A percentile compares a stretch with the other conserved stretches of the same genome.
Conservation (phyloP, 192 early-diverging fungal species). For the Coemansia asiatica region DNA sequence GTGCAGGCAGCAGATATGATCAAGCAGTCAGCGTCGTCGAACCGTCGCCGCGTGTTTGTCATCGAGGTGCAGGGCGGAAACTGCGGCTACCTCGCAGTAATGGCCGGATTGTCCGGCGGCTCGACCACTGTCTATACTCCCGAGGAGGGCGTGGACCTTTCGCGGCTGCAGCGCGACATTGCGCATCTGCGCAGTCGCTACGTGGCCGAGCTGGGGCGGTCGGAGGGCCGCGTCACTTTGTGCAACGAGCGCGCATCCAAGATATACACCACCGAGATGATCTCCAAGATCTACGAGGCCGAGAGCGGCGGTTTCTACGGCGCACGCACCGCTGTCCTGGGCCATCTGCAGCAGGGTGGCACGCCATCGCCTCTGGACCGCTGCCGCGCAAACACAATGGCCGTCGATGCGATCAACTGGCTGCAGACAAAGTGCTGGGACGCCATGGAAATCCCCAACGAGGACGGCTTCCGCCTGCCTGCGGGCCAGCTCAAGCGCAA, state of each 20-base stretch:
- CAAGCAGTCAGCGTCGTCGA: conserved; percentile 89
- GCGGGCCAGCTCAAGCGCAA: conserved; percentile 48
- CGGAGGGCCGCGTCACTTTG: conserved; percentile 87
- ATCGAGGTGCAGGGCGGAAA: conserved; percentile 97
- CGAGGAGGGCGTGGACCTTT: conserved; percentile 82
- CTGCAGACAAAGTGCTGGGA: conserved; percentile 66
- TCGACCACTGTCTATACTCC: conserved; percentile 93
- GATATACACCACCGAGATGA: conserved; percentile 88
- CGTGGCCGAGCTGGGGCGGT: conserved; percentile 68
- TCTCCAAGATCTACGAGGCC: conserved; percentile 79
- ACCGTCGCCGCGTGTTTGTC: conserved; percentile 89
- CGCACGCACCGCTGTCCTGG: conserved; percentile 85
- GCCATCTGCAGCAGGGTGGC: conserved; percentile 95
- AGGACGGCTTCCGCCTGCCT: conserved; percentile 39
- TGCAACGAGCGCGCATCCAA: conserved; percentile 72
- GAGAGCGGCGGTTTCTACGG: conserved; percentile 89
- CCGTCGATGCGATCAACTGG: conserved; percentile 81
- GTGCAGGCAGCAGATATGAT: conserved; percentile 87
- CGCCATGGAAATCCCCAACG: conserved; percentile 46
- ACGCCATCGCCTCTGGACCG: conserved; percentile 93
- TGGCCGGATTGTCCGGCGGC: conserved; percentile 80
- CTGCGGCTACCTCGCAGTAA: conserved; percentile 87
- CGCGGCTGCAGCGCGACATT: conserved; percentile 81
- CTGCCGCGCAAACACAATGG: conserved; percentile 86
- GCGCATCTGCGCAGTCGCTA: conserved; percentile 78